These are phyloP conservation scores for Fusarium zealandicum DNA, from an alignment of 2,329 filamentous ascomycete species.

Conservation along the genomic window DNA sequence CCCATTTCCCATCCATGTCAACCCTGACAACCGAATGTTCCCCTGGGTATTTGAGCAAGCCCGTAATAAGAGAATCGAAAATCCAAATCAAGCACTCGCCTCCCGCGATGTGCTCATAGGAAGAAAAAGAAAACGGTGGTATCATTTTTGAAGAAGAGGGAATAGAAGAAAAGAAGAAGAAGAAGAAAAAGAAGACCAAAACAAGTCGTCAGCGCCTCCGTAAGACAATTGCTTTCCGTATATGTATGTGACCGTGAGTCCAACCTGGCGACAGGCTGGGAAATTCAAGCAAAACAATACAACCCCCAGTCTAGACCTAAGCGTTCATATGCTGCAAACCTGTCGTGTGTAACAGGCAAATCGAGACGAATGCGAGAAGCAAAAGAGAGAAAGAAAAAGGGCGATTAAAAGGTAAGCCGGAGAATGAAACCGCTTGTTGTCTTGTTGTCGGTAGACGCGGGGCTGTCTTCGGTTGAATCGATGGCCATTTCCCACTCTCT, in stretches of 20 bases:
- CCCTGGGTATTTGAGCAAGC: conserved; percentile 20
- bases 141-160: conserved; percentile 39
- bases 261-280: conserved; percentile 37
- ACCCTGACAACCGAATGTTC: background rate
- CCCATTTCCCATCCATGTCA: background rate
- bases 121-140: conserved; percentile 35
- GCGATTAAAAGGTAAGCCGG: conserved; percentile 54
- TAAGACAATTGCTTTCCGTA: conserved; percentile 31
- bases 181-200: conserved; percentile 11
- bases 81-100: conserved; percentile 7
- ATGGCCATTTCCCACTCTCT: conserved; percentile 69
- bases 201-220: conserved; percentile 37
- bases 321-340: conserved; percentile 23
- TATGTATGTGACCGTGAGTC: conserved; percentile 37
- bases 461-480: conserved; percentile 52
- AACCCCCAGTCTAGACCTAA: conserved; percentile 38
- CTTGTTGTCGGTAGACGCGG: conserved; percentile 24
- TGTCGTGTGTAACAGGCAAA: conserved; percentile 5
- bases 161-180: conserved; percentile 13
- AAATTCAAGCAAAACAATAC: conserved; percentile 34
- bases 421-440: conserved; percentile 51
- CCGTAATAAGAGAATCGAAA: conserved; percentile 11
- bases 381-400: conserved; percentile 1
- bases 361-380: conserved; percentile 2
- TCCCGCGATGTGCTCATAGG: conserved; percentile 14